Conservation (phyloP, 1,284 basidiomycete genomes). For the Fomes fomentarius region DNA sequence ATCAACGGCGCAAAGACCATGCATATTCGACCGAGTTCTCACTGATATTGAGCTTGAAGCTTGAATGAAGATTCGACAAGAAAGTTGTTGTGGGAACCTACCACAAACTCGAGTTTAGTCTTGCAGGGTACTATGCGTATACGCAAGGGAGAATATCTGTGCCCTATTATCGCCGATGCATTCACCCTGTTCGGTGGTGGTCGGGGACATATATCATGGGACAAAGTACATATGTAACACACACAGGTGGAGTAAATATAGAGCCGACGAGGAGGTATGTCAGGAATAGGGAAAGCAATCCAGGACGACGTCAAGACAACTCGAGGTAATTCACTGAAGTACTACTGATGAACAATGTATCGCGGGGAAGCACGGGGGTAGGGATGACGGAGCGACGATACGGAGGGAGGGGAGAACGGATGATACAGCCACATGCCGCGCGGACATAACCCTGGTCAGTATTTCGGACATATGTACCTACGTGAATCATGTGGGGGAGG, state of each 20-base stretch:
- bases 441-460: constrained; percentile 3
- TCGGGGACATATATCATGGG: constrained; percentile 9
- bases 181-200: not conserved
- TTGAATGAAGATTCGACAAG: too few species aligned
- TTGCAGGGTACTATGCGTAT: too few species aligned
- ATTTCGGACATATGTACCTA: constrained; percentile 13
- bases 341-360: constrained; percentile 17
- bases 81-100: too few species aligned
- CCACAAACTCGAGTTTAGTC: too few species aligned
- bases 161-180: too few species aligned
- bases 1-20: too few species aligned
- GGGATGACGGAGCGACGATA: not conserved
- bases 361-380: constrained; percentile 1
- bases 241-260: constrained; percentile 11
- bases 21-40: too few species aligned
- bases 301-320: constrained; percentile 11
- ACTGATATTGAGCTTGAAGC: too few species aligned
- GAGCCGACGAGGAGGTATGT: not conserved
- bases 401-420: not conserved
- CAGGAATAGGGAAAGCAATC: constrained; percentile 23
- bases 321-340: too few species aligned
- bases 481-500: constrained; percentile 15
- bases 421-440: constrained; percentile 10
- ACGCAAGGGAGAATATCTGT: too few species aligned
- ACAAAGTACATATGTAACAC: constrained; percentile 27